Evolutionary conservation across 1,139 yeast genomes (phyloP).

Genomic region (Yamadazyma songkhlaensis): DNA sequence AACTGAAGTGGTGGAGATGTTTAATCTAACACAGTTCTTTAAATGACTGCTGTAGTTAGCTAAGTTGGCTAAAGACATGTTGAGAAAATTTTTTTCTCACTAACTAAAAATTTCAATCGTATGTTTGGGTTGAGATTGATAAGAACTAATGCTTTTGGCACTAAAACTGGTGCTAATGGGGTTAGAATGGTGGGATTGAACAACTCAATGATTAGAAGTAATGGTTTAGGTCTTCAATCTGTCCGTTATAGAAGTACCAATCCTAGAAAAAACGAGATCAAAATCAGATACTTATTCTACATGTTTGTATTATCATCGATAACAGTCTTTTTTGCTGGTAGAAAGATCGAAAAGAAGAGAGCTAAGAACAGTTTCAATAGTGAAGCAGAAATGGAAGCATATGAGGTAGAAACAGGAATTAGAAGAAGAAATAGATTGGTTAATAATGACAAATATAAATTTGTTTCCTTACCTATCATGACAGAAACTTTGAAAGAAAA

Average conservation of each 20-base stretch:
- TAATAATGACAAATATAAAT: constrained; percentile 28
- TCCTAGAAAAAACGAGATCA: constrained; percentile 29
- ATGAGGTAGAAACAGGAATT: constrained; percentile 50
- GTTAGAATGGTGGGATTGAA: too few species aligned
- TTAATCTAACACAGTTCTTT: constrained; percentile 82
- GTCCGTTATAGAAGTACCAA: background rate
- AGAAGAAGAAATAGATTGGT: constrained; percentile 52
- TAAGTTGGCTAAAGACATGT: constrained; percentile 80
- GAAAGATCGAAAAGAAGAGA: constrained; percentile 48
- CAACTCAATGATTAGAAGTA: too few species aligned
- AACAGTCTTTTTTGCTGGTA: constrained; percentile 51
- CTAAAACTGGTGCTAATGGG: too few species aligned
- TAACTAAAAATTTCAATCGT: background rate
- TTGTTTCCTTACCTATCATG: constrained; percentile 45
- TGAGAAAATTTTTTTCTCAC: constrained; percentile 6
- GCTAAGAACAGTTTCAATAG: constrained; percentile 50
- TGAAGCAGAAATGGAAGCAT: constrained; percentile 58
- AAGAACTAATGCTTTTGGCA: too few species aligned
- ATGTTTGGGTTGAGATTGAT: background rate
- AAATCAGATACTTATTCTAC: constrained; percentile 47
- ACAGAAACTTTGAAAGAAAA: constrained; percentile 5
- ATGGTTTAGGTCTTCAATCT: background rate
- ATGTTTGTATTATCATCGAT: constrained; percentile 52
- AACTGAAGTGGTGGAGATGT: constrained; percentile 70
- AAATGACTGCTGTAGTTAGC: constrained; percentile 87